Percentiles rank a stretch among this genome's conserved stretches.
phyloP scores from a whole-genome alignment of 202 grass and related monocot genomes.

The Schoenoplectus tabernaemontani region DNA sequence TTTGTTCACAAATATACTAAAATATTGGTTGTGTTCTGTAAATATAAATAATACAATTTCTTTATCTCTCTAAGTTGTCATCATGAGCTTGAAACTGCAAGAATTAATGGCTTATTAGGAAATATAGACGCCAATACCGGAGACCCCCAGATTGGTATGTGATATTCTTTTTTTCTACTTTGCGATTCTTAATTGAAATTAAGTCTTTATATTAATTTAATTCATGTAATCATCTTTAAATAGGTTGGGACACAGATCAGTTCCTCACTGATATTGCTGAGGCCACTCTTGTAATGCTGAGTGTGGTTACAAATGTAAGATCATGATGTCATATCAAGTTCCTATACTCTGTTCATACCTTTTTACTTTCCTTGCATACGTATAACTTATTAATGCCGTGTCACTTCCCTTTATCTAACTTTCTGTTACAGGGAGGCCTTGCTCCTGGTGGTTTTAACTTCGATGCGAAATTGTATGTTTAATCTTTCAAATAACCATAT shows the following conservation, averaged over 20 bases:
- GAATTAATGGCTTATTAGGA: slow-evolving; percentile 79
- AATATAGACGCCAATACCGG: slow-evolving; percentile 97
- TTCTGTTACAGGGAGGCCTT: slow-evolving; percentile 57
- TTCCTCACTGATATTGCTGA: slow-evolving; percentile 93
- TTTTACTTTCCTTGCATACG: neutral
- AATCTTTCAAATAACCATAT: neutral
- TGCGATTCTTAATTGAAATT: slow-evolving; percentile 10
- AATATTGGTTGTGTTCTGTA: neutral
- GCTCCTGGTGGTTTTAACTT: slow-evolving; percentile 98
- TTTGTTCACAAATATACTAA: neutral
- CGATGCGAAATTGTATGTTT: slow-evolving; percentile 84
- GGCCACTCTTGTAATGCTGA: slow-evolving; percentile 85
- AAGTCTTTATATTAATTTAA: neutral
- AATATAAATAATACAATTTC: neutral
- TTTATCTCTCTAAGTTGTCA: slow-evolving; percentile 55
- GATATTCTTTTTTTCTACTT: neutral
- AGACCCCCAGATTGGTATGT: slow-evolving; percentile 83
- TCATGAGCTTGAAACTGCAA: slow-evolving; percentile 94
- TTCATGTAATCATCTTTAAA: slow-evolving; percentile 9
- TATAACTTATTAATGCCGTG: slow-evolving; percentile 20
- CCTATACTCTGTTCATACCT: neutral
- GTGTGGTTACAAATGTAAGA: slow-evolving; percentile 99
- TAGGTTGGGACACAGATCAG: slow-evolving; percentile 98
- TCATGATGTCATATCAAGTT: neutral
- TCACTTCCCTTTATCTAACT: neutral